phyloP scores from a whole-genome alignment of 768 basidiomycete genomes.

The Ramaria sp. region DNA sequence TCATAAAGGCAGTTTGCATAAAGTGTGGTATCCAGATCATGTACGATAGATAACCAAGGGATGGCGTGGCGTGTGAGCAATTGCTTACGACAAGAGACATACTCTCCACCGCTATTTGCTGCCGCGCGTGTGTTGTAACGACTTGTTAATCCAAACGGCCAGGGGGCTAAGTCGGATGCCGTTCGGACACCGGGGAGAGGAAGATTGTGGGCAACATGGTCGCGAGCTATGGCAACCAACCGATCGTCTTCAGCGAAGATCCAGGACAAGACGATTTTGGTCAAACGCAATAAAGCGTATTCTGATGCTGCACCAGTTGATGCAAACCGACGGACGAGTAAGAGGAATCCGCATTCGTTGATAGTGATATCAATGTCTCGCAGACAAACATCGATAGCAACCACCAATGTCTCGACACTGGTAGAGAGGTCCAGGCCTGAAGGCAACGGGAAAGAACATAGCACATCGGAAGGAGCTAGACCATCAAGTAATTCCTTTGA shows the following conservation, averaged over 20 bases:
- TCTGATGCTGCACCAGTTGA: slow-evolving; percentile 64
- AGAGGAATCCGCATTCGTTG: slow-evolving; percentile 63
- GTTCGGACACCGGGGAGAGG: slow-evolving; percentile 55
- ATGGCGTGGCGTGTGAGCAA: slow-evolving; percentile 45
- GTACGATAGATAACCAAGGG: slow-evolving; percentile 61
- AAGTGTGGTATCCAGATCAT: slow-evolving; percentile 42
- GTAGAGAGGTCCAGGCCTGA: slow-evolving; percentile 59
- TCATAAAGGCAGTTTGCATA: slow-evolving; percentile 48
- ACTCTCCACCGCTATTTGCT: slow-evolving; percentile 34
- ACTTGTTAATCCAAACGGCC: slow-evolving; percentile 43
- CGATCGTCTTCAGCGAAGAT: slow-evolving; percentile 67
- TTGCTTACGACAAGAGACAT: slow-evolving; percentile 45
- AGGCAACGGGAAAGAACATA: slow-evolving; percentile 58
- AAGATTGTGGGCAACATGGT: slow-evolving; percentile 48
- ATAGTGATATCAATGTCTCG: slow-evolving; percentile 59
- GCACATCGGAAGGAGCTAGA: slow-evolving; percentile 22
- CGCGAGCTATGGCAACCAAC: slow-evolving; percentile 53
- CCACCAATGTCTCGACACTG: slow-evolving; percentile 62
- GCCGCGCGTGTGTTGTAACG: neutral
- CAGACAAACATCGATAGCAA: slow-evolving; percentile 61
- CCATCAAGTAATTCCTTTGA: slow-evolving; percentile 26
- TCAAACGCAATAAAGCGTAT: slow-evolving; percentile 54
- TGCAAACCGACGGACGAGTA: slow-evolving; percentile 62
- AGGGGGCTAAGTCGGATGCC: slow-evolving; percentile 31
- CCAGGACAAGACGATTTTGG: slow-evolving; percentile 52